A percentile compares a stretch with the other conserved stretches of the same genome.
Conservation (phyloP, 139 green algal genomes). For the Yamagishiella unicocca region DNA sequence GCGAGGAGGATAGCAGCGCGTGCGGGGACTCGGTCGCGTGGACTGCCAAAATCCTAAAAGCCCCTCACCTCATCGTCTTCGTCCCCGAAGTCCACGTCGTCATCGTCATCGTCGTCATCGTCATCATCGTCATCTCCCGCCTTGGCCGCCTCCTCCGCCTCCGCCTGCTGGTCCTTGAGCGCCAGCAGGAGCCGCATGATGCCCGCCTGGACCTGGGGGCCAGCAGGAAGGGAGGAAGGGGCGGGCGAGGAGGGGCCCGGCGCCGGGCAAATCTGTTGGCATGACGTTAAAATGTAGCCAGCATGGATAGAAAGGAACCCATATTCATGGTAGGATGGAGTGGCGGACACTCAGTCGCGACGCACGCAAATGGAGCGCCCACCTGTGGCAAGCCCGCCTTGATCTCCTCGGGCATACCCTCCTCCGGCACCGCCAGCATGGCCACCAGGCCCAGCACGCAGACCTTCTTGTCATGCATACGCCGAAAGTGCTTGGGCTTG, state of each 20-base stretch:
- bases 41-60: not conserved
- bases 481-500: slow-evolving; percentile 79
- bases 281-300: too few species aligned
- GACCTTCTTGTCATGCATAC: slow-evolving; percentile 87
- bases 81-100: slow-evolving; percentile 17
- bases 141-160: slow-evolving; percentile 37
- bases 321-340: too few species aligned
- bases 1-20: too few species aligned
- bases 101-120: slow-evolving; percentile 17
- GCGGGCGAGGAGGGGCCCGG: too few species aligned
- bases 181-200: slow-evolving; percentile 59
- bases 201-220: slow-evolving; percentile 57
- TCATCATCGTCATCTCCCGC: not conserved
- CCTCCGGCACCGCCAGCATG: slow-evolving; percentile 70
- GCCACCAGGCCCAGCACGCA: slow-evolving; percentile 77
- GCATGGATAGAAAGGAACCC: too few species aligned
- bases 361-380: too few species aligned
- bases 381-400: slow-evolving; percentile 64
- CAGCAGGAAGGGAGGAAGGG: not conserved
- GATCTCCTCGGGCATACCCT: slow-evolving; percentile 73
- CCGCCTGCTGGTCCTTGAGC: slow-evolving; percentile 63
- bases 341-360: too few species aligned
- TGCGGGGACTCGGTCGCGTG: too few species aligned
- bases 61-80: slow-evolving; percentile 29
- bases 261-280: too few species aligned